Percentiles rank a stretch among this genome's conserved stretches.
These are phyloP conservation scores for Wickerhamiella kazuoi DNA, from an alignment of 805 yeast genomes.

Conservation along the genomic window DNA sequence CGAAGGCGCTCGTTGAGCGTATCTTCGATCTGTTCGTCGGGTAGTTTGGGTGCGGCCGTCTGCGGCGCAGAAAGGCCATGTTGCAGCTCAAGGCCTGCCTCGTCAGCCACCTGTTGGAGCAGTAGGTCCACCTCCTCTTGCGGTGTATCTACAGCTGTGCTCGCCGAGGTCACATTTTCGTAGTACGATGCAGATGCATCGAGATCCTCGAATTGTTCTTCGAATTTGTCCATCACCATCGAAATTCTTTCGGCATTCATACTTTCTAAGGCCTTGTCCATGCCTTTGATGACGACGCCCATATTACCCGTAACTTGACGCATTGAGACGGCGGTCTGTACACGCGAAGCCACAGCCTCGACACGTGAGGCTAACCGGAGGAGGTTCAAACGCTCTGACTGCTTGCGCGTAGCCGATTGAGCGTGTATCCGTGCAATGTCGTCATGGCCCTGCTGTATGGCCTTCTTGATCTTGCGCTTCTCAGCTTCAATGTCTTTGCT, in stretches of 20 bases:
- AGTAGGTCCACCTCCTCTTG: slow-evolving; percentile 87
- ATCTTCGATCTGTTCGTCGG: slow-evolving; percentile 60
- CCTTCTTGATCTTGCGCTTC: slow-evolving; percentile 77
- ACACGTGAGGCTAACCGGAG: slow-evolving; percentile 72
- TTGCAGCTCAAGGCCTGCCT: slow-evolving; percentile 84
- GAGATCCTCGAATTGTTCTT: slow-evolving; percentile 84
- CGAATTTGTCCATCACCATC: slow-evolving; percentile 92
- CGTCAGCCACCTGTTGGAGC: slow-evolving; percentile 88
- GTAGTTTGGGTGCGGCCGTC: slow-evolving; percentile 36
- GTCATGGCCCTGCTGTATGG: slow-evolving; percentile 64
- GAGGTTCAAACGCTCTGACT: slow-evolving; percentile 68
- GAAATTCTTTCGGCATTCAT: slow-evolving; percentile 92
- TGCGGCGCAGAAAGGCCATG: slow-evolving; percentile 46
- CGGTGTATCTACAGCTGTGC: slow-evolving; percentile 78
- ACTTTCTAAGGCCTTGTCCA: slow-evolving; percentile 89
- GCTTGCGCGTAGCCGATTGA: slow-evolving; percentile 84
- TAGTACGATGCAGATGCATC: slow-evolving; percentile 89
- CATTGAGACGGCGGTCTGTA: slow-evolving; percentile 97
- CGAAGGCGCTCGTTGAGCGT: slow-evolving; percentile 70
- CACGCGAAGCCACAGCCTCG: slow-evolving; percentile 90
- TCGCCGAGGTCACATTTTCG: slow-evolving; percentile 74
- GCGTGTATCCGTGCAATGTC: slow-evolving; percentile 92
- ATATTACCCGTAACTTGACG: slow-evolving; percentile 83
- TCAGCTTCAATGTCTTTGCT: slow-evolving; percentile 80
- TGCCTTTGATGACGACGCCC: slow-evolving; percentile 82